These are phyloP conservation scores for Phytophthora rubi DNA, from an alignment of 352 stramenopile genomes.

Conservation along the genomic window DNA sequence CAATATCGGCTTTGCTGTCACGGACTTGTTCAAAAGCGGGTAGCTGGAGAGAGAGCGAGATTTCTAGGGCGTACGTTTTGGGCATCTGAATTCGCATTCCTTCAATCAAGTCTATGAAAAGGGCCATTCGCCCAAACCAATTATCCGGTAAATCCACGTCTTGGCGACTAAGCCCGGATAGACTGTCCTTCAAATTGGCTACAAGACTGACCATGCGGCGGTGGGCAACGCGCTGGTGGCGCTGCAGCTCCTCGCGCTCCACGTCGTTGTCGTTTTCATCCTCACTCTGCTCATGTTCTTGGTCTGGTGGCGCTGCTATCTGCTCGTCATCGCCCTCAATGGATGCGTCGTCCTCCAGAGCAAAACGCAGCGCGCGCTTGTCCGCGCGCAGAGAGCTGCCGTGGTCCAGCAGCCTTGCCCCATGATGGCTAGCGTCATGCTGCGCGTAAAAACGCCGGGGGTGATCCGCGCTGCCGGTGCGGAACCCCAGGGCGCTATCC, in stretches of 20 bases:
- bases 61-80: neutral
- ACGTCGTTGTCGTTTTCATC: too few species aligned
- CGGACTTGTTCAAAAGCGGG: neutral
- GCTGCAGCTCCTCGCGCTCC: too few species aligned
- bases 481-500: slow-evolving; percentile 10
- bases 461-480: neutral
- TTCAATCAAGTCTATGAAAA: neutral
- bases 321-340: too few species aligned
- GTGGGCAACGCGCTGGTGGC: neutral
- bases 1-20: too few species aligned
- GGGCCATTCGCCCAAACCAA: neutral
- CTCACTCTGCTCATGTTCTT: too few species aligned
- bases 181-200: neutral
- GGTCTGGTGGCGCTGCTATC: too few species aligned
- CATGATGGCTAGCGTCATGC: too few species aligned
- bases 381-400: too few species aligned
- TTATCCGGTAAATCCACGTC: neutral
- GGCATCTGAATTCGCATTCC: neutral
- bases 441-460: too few species aligned
- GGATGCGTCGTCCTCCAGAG: too few species aligned
- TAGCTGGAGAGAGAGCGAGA: neutral
- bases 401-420: too few species aligned
- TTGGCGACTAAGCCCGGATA: neutral
- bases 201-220: neutral
- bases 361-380: too few species aligned